A percentile compares a stretch with the other conserved stretches of the same genome.
Conservation (phyloP, 345 rosid species). For the Dipteronia sinensis region DNA sequence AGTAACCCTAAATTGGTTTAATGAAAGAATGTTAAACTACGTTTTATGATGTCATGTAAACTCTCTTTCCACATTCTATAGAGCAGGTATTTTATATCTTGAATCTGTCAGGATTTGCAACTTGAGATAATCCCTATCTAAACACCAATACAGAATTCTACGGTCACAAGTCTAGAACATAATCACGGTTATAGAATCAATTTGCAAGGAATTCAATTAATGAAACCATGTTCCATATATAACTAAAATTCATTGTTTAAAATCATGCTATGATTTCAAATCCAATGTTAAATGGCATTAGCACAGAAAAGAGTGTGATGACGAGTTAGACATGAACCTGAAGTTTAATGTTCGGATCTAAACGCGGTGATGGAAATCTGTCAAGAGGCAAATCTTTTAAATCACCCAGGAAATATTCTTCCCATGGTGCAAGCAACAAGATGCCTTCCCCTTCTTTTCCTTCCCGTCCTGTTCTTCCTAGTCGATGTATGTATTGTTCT, state of each 20-base stretch:
- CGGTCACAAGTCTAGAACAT: not conserved
- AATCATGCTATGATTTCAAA: not conserved
- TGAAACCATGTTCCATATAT: not conserved
- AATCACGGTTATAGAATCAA: not conserved
- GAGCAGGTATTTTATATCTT: not conserved
- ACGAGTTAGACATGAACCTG: constrained; percentile 48
- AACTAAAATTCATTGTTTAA: no score
- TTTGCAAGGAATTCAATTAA: not conserved
- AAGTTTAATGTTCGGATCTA: constrained; percentile 55
- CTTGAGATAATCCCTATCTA: not conserved
- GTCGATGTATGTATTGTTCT: constrained; percentile 85
- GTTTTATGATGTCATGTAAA: not conserved
- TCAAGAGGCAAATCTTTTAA: constrained; percentile 81
- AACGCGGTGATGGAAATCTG: constrained; percentile 52
- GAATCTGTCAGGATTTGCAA: not conserved
- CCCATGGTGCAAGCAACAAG: constrained; percentile 93
- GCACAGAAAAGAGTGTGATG: not conserved
- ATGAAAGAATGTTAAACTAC: not conserved
- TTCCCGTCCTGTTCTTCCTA: constrained; percentile 91
- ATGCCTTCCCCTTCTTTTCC: constrained; percentile 88
- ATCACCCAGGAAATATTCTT: constrained; percentile 82
- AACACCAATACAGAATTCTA: not conserved
- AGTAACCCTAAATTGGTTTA: not conserved
- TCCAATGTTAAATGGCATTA: not conserved
- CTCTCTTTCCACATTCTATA: not conserved